Conservation (phyloP, 176 grass and related monocot genomes). For the Cenchrus fungigraminus region DNA sequence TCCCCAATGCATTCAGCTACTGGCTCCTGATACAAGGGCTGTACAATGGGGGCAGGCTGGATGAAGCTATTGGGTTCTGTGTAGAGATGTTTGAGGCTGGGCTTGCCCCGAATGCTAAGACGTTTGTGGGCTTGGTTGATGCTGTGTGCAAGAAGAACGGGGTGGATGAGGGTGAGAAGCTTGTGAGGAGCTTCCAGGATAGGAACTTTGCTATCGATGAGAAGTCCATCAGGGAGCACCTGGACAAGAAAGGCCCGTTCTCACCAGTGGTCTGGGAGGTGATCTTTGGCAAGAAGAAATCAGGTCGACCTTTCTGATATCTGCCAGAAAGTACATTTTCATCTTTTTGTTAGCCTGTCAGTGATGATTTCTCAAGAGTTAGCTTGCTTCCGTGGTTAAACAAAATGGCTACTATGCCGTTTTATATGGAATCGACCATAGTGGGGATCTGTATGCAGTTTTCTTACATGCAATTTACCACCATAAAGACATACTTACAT, state of each 20-base stretch:
- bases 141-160: constrained; percentile 66
- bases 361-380: constrained; percentile 3
- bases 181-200: constrained; percentile 75
- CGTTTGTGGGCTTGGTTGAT: constrained; percentile 72
- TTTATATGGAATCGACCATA: constrained; percentile 6
- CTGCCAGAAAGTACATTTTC: constrained; percentile 20
- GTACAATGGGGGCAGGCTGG: constrained; percentile 59
- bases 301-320: constrained; percentile 53
- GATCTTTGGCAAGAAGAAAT: constrained; percentile 78
- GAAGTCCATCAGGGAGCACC: constrained; percentile 82
- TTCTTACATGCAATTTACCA: constrained; percentile 30
- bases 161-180: constrained; percentile 57
- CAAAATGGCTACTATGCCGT: constrained; percentile 24
- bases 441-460: constrained; percentile 6
- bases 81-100: constrained; percentile 86
- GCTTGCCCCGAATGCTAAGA: constrained; percentile 64
- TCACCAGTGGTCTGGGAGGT: constrained; percentile 68
- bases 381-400: constrained; percentile 25
- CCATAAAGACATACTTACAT: constrained; percentile 5
- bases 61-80: constrained; percentile 62
- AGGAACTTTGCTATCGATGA: constrained; percentile 86
- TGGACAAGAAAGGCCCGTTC: constrained; percentile 97
- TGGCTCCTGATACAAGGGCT: constrained; percentile 72
- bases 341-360: constrained; percentile 15
- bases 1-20: constrained; percentile 84